Evolutionary conservation across 495 filamentous ascomycete genomes (phyloP).

Genomic region (Aspergillus diversus): DNA sequence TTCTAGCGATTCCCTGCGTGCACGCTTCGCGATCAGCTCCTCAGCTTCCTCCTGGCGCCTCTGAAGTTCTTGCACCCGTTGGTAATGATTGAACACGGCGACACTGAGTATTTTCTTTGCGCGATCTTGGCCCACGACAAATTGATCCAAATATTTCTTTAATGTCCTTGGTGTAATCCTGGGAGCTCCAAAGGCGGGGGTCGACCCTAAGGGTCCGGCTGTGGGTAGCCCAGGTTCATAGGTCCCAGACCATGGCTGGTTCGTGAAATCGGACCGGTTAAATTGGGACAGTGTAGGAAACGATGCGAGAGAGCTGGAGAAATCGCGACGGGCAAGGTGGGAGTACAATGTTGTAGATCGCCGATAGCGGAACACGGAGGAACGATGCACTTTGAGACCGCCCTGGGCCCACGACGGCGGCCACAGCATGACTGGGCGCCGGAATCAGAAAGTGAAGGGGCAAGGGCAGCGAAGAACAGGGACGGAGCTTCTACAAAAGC

Average conservation of each 20-base stretch:
- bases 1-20: conserved; percentile 52
- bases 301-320: conserved; percentile 38
- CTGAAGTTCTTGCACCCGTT: conserved; percentile 76
- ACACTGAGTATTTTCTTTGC: conserved; percentile 95
- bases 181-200: conserved; percentile 65
- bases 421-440: conserved; percentile 29
- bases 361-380: conserved; percentile 28
- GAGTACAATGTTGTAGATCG: conserved; percentile 10
- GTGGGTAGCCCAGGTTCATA: conserved; percentile 76
- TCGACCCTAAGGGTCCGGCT: conserved; percentile 57
- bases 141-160: conserved; percentile 92
- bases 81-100: conserved; percentile 97
- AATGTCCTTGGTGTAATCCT: conserved; percentile 78
- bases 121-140: conserved; percentile 92
- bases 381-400: conserved; percentile 22
- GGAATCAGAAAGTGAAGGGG: neutral
- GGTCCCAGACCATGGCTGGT: conserved; percentile 68
- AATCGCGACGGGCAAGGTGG: conserved; percentile 23
- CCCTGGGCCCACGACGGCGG: conserved; percentile 25
- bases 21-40: conserved; percentile 56
- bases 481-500: neutral
- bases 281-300: conserved; percentile 56
- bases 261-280: conserved; percentile 64
- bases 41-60: conserved; percentile 79
- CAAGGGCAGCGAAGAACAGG: neutral